Evolutionary conservation across 768 basidiomycete genomes (phyloP).

Genomic region (Chalciporus sphaerocephalus): DNA sequence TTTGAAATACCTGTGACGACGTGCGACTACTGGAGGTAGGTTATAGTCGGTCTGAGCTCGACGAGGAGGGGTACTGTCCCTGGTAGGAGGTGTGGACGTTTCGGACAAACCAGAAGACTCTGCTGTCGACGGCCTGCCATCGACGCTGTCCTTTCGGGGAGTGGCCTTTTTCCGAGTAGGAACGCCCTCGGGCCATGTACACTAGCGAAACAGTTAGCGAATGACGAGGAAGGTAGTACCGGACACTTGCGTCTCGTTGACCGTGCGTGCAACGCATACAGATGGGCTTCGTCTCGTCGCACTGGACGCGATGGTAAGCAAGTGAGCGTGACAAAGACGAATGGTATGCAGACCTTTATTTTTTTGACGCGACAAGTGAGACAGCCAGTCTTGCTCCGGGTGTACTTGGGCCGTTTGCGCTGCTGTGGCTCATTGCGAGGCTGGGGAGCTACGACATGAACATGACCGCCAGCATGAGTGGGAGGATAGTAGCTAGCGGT

Average conservation of each 20-base stretch:
- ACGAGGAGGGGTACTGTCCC: constrained; percentile 61
- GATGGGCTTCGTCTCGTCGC: constrained; percentile 85
- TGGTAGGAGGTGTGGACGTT: constrained; percentile 65
- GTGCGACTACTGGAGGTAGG: constrained; percentile 35
- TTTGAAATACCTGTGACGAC: constrained; percentile 37
- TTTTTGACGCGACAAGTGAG: constrained; percentile 91
- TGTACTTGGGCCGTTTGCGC: constrained; percentile 88
- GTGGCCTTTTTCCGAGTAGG: constrained; percentile 64
- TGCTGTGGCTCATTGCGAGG: constrained; percentile 48
- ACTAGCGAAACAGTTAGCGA: constrained; percentile 39
- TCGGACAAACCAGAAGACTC: constrained; percentile 71
- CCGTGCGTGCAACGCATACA: constrained; percentile 86
- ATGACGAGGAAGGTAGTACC: constrained; percentile 2
- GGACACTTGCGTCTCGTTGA: constrained; percentile 64
- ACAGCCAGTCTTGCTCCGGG: constrained; percentile 91
- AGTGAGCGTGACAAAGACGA: neutral
- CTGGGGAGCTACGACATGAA: constrained; percentile 46
- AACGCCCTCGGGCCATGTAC: constrained; percentile 82
- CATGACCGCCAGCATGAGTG: constrained; percentile 31
- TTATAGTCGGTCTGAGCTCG: constrained; percentile 41
- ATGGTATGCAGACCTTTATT: constrained; percentile 66
- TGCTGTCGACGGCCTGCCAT: constrained; percentile 69
- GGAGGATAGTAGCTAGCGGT: constrained; percentile 39
- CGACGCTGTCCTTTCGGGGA: constrained; percentile 53
- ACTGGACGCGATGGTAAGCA: constrained; percentile 41